Percentiles rank a stretch among this genome's conserved stretches.
phyloP scores from a whole-genome alignment of 169 alveolate genomes.

The Cryptosporidium meleagridis region DNA sequence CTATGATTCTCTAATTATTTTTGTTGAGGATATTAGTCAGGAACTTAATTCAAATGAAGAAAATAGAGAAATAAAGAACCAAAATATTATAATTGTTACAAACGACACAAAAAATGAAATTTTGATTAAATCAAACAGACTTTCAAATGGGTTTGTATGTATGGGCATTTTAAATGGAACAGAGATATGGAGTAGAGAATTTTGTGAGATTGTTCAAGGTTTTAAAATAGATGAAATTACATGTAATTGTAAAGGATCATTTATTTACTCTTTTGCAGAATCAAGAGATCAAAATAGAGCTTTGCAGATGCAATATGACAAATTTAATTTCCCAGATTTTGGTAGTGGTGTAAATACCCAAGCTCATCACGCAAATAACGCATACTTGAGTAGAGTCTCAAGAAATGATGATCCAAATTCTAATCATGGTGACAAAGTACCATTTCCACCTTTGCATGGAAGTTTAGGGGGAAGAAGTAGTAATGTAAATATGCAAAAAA shows the following conservation, averaged over 20 bases:
- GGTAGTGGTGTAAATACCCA: neutral
- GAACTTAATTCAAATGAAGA: neutral
- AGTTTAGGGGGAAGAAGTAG: conserved; percentile 9
- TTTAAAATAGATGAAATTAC: neutral
- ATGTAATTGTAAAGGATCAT: conserved; percentile 54
- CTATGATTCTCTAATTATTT: conserved; percentile 43
- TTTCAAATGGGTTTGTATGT: conserved; percentile 27
- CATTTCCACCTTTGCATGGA: conserved; percentile 55
- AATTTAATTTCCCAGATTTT: conserved; percentile 29
- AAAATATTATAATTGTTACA: conserved; percentile 3
- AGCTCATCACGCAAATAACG: conserved; percentile 3
- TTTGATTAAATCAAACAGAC: conserved; percentile 11
- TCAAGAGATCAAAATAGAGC: conserved; percentile 1
- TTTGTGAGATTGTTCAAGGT: conserved; percentile 7
- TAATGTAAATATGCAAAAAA: neutral
- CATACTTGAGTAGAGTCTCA: conserved; percentile 21
- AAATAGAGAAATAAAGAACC: neutral
- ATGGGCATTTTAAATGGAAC: conserved; percentile 62
- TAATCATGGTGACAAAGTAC: conserved; percentile 35
- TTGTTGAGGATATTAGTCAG: neutral
- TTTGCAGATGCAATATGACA: neutral
- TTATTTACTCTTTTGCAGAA: conserved; percentile 21
- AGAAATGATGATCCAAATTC: conserved; percentile 15
- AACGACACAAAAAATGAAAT: conserved; percentile 52
- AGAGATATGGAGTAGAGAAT: conserved; percentile 61